Conservation (phyloP, 805 yeast species). For the Candida cerambycidarum region DNA sequence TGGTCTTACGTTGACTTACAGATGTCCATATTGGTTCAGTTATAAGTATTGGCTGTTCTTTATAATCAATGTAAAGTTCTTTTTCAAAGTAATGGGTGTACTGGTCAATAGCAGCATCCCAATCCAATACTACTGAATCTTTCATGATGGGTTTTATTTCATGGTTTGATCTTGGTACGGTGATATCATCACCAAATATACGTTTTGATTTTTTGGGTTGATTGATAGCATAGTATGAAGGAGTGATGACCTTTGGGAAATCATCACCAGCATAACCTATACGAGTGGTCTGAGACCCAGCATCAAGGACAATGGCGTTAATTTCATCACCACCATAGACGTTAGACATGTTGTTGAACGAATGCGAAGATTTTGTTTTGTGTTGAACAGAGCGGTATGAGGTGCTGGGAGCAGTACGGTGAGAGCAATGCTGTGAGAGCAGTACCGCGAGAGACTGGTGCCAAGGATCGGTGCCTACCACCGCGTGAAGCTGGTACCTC, state of each 20-base stretch:
- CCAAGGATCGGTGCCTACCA: too few species aligned
- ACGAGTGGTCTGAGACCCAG: conserved; percentile 81
- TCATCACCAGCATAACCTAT: conserved; percentile 94
- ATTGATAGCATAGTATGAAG: conserved; percentile 55
- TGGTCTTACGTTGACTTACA: conserved; percentile 59
- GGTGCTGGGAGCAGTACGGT: too few species aligned
- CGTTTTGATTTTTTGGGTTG: conserved; percentile 21
- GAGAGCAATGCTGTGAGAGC: too few species aligned
- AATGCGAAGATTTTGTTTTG: too few species aligned
- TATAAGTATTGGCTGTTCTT: conserved; percentile 72
- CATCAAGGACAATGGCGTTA: conserved; percentile 86
- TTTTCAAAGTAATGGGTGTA: conserved; percentile 61
- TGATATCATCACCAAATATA: conserved; percentile 41
- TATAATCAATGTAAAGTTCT: conserved; percentile 50
- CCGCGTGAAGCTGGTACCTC: too few species aligned
- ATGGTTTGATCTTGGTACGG: conserved; percentile 49
- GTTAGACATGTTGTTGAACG: conserved; percentile 21
- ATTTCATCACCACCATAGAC: conserved; percentile 68
- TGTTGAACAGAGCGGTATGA: too few species aligned
- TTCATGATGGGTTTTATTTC: conserved; percentile 58
- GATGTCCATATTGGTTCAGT: conserved; percentile 91
- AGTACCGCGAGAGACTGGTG: too few species aligned
- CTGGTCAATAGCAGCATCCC: conserved; percentile 83
- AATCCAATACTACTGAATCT: conserved; percentile 68
- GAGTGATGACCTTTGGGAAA: conserved; percentile 70